These are phyloP conservation scores for Penicillium steckii DNA, from an alignment of 495 filamentous ascomycete genomes.

Conservation along the genomic window DNA sequence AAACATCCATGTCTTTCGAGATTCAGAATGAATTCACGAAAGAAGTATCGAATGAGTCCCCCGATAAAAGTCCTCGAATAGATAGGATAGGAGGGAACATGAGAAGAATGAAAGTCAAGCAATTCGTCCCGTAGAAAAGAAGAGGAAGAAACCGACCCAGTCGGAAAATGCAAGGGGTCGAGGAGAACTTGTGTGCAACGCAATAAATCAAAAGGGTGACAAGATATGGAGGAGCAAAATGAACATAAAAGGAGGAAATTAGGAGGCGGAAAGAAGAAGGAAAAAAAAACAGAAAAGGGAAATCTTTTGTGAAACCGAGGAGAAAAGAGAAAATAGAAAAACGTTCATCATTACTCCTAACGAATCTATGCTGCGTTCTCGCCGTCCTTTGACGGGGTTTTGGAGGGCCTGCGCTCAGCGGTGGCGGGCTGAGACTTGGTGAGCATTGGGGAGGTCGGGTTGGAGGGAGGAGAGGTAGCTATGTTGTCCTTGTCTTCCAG, in stretches of 20 bases:
- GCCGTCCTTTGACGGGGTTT: slow-evolving; percentile 49
- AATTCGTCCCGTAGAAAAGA: slow-evolving; percentile 3
- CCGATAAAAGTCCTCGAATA: neutral
- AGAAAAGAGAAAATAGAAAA: slow-evolving; percentile 36
- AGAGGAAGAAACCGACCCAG: slow-evolving; percentile 27
- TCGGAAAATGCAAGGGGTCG: slow-evolving; percentile 34
- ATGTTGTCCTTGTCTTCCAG: slow-evolving; percentile 57
- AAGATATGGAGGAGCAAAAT: slow-evolving; percentile 14
- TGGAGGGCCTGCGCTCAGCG: slow-evolving; percentile 44
- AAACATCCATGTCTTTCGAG: neutral
- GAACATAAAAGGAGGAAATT: slow-evolving; percentile 16
- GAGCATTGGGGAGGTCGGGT: slow-evolving; percentile 55
- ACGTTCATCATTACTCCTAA: slow-evolving; percentile 48
- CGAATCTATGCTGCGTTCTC: slow-evolving; percentile 47
- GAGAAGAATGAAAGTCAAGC: slow-evolving; percentile 4
- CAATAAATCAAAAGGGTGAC: slow-evolving; percentile 11
- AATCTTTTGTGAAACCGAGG: slow-evolving; percentile 35
- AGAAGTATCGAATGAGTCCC: neutral
- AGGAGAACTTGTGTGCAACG: slow-evolving; percentile 7
- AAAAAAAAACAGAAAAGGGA: slow-evolving; percentile 22
- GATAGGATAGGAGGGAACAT: slow-evolving; percentile 7
- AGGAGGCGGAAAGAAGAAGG: slow-evolving; percentile 15
- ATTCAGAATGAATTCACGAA: slow-evolving; percentile 9
- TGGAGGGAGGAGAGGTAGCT: slow-evolving; percentile 58
- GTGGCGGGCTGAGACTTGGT: slow-evolving; percentile 52